These are phyloP conservation scores for Ananas comosus DNA, from an alignment of 176 grass and related monocot genomes.

Conservation along the genomic window DNA sequence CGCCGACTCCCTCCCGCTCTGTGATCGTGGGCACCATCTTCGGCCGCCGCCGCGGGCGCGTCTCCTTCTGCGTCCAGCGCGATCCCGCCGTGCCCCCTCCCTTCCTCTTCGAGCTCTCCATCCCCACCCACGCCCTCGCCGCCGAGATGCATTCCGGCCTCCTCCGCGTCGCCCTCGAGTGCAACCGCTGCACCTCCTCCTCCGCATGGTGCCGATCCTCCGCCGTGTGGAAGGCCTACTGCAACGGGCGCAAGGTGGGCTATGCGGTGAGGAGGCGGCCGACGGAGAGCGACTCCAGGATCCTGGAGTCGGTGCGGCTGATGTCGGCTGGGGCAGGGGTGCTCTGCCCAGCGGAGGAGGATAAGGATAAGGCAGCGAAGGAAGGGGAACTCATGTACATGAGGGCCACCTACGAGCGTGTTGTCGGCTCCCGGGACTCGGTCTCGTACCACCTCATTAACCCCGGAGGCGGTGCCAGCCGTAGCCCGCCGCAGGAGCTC, in stretches of 20 bases:
- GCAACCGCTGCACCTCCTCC: conserved; percentile 19
- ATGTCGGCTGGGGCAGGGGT: conserved; percentile 33
- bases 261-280: conserved; percentile 27
- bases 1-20: conserved; percentile 8
- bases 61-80: conserved; percentile 59
- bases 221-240: conserved; percentile 32
- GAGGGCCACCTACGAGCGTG: conserved; percentile 46
- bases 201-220: neutral
- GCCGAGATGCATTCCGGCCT: conserved; percentile 38
- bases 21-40: conserved; percentile 55
- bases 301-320: conserved; percentile 36
- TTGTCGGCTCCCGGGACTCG: conserved; percentile 39
- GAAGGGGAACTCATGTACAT: conserved; percentile 37
- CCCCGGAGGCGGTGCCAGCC: neutral
- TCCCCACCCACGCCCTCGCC: conserved; percentile 33
- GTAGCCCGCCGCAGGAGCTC: conserved; percentile 44
- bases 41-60: conserved; percentile 28
- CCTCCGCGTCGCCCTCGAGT: conserved; percentile 48
- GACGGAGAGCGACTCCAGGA: conserved; percentile 22
- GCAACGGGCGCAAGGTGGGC: conserved; percentile 40
- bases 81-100: conserved; percentile 35
- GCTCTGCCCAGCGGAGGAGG: conserved; percentile 6
- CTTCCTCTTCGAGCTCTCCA: conserved; percentile 55
- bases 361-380: neutral
- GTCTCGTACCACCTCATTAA: conserved; percentile 51